Percentiles rank a stretch among this genome's conserved stretches.
These are phyloP conservation scores for Bathelium albidoporum DNA, from an alignment of 495 filamentous ascomycete genomes.

Conservation along the genomic window DNA sequence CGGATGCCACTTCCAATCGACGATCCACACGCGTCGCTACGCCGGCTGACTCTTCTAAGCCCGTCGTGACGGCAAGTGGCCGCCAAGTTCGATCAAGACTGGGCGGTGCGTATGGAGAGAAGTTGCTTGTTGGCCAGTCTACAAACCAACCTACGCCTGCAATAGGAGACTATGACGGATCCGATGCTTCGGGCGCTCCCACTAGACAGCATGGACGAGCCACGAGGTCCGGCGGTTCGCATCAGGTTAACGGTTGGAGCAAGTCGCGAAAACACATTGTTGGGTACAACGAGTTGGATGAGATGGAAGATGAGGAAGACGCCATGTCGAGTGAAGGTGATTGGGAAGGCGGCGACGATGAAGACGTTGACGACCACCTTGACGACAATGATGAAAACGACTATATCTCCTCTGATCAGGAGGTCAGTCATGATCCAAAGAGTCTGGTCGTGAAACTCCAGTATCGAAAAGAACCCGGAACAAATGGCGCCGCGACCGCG, in stretches of 20 bases:
- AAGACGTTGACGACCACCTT: conserved; percentile 40
- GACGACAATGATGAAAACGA: conserved; percentile 21
- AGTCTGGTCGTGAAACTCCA: conserved; percentile 26
- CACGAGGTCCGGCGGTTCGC: conserved; percentile 19
- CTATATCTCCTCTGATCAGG: conserved; percentile 9
- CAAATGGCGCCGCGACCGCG: background rate
- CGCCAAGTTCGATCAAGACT: conserved; percentile 68
- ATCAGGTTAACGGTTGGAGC: conserved; percentile 32
- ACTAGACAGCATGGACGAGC: conserved; percentile 20
- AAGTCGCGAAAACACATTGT: conserved; percentile 33
- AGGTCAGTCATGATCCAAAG: conserved; percentile 16
- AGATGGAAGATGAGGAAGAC: conserved; percentile 58
- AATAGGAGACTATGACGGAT: conserved; percentile 25
- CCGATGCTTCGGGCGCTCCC: conserved; percentile 26
- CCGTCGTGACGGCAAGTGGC: conserved; percentile 82
- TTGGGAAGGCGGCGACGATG: conserved; percentile 62
- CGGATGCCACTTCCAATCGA: conserved; percentile 55
- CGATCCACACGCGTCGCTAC: conserved; percentile 65
- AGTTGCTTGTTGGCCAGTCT: conserved; percentile 45
- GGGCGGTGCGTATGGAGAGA: conserved; percentile 72
- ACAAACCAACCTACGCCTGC: conserved; percentile 21
- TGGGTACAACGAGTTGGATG: conserved; percentile 45
- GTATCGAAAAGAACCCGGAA: background rate
- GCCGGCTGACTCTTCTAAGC: conserved; percentile 47
- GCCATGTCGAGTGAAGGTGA: conserved; percentile 46